Evolutionary conservation across 1,284 basidiomycete genomes (phyloP).

Genomic region (Cutaneotrichosporon sp.): DNA sequence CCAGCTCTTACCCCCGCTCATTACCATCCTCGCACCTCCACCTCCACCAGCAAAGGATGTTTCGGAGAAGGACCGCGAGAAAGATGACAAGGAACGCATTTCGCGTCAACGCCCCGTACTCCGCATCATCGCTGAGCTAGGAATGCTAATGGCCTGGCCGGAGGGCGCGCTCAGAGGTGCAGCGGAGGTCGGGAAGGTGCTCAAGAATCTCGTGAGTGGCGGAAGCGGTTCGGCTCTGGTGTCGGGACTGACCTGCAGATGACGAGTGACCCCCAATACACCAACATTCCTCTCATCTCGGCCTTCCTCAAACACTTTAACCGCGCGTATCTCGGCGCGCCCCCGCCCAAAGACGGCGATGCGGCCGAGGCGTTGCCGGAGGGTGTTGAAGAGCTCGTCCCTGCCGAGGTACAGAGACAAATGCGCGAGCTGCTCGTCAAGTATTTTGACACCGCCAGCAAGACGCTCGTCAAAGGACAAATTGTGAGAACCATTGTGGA

Average conservation of each 20-base stretch:
- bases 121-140: constrained; percentile 82
- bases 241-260: constrained; percentile 54
- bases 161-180: constrained; percentile 59
- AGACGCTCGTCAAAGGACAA: constrained; percentile 86
- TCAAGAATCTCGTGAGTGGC: constrained; percentile 59
- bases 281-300: constrained; percentile 75
- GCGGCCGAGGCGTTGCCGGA: constrained; percentile 44
- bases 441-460: constrained; percentile 86
- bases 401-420: constrained; percentile 74
- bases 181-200: constrained; percentile 70
- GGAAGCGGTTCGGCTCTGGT: background rate
- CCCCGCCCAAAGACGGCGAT: constrained; percentile 34
- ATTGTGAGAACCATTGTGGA: constrained; percentile 56
- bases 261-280: constrained; percentile 76
- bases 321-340: constrained; percentile 70
- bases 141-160: constrained; percentile 64
- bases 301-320: constrained; percentile 80
- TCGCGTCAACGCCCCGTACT: constrained; percentile 77
- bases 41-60: constrained; percentile 39
- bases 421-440: constrained; percentile 89
- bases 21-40: constrained; percentile 60
- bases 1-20: constrained; percentile 61
- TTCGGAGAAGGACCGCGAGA: constrained; percentile 67
- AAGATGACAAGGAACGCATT: constrained; percentile 79
- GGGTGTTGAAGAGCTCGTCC: constrained; percentile 65